phyloP scores from a whole-genome alignment of 495 filamentous ascomycete species.

The Penicillium atrosanguineum region DNA sequence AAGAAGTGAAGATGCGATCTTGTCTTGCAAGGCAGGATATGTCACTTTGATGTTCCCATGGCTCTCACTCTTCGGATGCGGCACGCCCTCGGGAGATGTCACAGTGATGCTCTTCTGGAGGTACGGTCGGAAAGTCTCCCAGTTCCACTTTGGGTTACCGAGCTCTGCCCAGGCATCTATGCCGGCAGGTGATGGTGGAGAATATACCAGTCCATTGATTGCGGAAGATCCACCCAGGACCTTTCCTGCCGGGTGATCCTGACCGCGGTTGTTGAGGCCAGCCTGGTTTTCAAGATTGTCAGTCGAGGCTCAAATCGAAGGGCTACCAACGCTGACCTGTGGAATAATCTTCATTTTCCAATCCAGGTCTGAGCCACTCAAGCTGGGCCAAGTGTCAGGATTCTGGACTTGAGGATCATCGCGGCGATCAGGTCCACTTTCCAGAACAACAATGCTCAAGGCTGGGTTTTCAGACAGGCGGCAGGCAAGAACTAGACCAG shows the following conservation, averaged over 20 bases:
- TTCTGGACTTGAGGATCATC: constrained; percentile 41
- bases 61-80: neutral
- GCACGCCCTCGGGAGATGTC: neutral
- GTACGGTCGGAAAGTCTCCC: constrained; percentile 48
- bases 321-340: constrained; percentile 33
- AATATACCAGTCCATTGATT: constrained; percentile 28
- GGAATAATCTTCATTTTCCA: constrained; percentile 52
- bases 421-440: constrained; percentile 47
- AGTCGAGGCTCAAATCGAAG: neutral
- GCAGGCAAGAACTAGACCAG: constrained; percentile 48
- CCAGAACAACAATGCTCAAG: constrained; percentile 48
- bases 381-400: constrained; percentile 36
- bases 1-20: constrained; percentile 4
- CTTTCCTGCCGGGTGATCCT: constrained; percentile 27
- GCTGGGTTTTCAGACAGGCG: constrained; percentile 44
- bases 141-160: constrained; percentile 55
- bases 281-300: constrained; percentile 8
- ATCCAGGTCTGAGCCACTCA: constrained; percentile 49
- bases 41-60: constrained; percentile 22
- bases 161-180: constrained; percentile 55
- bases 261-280: constrained; percentile 21
- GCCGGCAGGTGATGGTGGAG: constrained; percentile 33
- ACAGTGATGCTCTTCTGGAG: constrained; percentile 17
- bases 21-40: constrained; percentile 17
- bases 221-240: constrained; percentile 34